Evolutionary conservation across 148 eudicot genomes (phyloP).

Genomic region (Nepenthes mirabilis): DNA sequence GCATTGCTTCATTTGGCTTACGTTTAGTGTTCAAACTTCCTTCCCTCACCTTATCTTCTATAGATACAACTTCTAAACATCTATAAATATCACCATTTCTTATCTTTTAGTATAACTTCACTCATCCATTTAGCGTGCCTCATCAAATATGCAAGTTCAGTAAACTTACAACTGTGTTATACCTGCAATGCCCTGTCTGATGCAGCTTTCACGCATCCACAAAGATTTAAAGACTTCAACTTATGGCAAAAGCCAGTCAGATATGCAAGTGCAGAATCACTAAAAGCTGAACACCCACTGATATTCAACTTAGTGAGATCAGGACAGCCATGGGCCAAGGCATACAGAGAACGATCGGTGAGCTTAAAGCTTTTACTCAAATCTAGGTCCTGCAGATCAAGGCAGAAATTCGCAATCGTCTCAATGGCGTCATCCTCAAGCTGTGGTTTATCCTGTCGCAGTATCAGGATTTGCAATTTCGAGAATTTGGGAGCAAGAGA

Average conservation of each 20-base stretch:
- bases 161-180: slow-evolving; percentile 1
- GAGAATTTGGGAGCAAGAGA: slow-evolving; percentile 69
- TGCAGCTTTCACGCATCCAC: slow-evolving; percentile 89
- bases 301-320: slow-evolving; percentile 70
- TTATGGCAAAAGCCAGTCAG: slow-evolving; percentile 54
- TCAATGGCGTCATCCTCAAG: slow-evolving; percentile 74
- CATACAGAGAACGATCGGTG: slow-evolving; percentile 68
- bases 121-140: too few relatives aligned
- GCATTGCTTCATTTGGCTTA: too few relatives aligned
- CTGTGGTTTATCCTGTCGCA: slow-evolving; percentile 86
- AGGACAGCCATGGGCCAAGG: slow-evolving; percentile 74
- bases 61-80: too few relatives aligned
- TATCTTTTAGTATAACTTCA: too few relatives aligned
- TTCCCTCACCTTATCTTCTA: too few relatives aligned
- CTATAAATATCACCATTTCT: too few relatives aligned
- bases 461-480: slow-evolving; percentile 46
- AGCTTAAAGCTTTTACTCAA: slow-evolving; percentile 91
- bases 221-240: slow-evolving; percentile 60
- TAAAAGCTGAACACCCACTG: slow-evolving; percentile 76
- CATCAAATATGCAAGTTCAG: neutral
- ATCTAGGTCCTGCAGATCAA: slow-evolving; percentile 73
- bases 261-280: slow-evolving; percentile 60
- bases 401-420: slow-evolving; percentile 54
- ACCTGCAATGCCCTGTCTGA: slow-evolving; percentile 88
- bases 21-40: too few relatives aligned